These are phyloP conservation scores for Candida albicans DNA, from an alignment of 1,139 yeast genomes.

Conservation along the genomic window DNA sequence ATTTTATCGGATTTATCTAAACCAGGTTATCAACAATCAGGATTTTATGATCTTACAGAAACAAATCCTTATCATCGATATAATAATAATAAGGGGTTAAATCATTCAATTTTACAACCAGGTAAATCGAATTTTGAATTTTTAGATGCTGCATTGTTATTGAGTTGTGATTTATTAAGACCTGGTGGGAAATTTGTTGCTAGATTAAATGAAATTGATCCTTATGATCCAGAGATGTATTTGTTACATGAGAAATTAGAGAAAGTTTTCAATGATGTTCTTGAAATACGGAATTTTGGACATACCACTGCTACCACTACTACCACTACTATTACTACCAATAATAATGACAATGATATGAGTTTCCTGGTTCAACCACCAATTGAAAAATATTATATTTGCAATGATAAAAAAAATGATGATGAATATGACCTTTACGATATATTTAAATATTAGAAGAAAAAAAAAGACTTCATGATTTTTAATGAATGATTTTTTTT, in stretches of 20 bases:
- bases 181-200: conserved; percentile 74
- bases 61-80: conserved; percentile 61
- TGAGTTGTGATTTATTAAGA: conserved; percentile 67
- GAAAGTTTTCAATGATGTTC: conserved; percentile 60
- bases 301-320: no score
- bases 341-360: not conserved
- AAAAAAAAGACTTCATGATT: no score
- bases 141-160: conserved; percentile 85
- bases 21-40: conserved; percentile 64
- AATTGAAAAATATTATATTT: conserved; percentile 69
- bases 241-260: conserved; percentile 56
- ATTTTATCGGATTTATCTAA: conserved; percentile 86
- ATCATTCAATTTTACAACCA: conserved; percentile 26
- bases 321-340: no score
- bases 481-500: no score
- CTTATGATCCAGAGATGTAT: conserved; percentile 50
- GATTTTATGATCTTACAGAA: conserved; percentile 72
- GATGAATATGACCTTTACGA: conserved; percentile 42
- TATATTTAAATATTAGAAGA: conserved; percentile 32
- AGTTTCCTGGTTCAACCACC: conserved; percentile 43
- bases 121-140: conserved; percentile 51
- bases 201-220: conserved; percentile 65
- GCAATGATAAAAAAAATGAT: conserved; percentile 46
- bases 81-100: conserved; percentile 27
- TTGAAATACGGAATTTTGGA: conserved; percentile 17